Evolutionary conservation across 1,139 yeast species (phyloP), one percentile per base, ranked within the genome.

Genomic region (Suhomyces maxii): DNA sequence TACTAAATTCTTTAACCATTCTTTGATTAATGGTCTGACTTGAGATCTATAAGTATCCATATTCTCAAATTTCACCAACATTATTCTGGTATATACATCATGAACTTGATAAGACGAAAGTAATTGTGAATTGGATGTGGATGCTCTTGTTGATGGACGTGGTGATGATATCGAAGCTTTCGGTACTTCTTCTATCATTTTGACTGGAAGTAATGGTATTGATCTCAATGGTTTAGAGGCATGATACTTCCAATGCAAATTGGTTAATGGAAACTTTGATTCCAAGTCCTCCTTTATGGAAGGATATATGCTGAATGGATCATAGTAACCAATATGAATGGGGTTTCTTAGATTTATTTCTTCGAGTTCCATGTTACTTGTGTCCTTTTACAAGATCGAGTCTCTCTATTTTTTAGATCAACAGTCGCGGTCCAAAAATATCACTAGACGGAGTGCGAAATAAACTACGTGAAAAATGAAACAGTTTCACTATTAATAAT

Each of bases 11-110:
- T 73, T 71, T 33, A 88, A 70, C 99, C 99, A 93, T 58, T 87
- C 95, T 45, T 78, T 76, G 30, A 91, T 80, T 56, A 89, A 72
- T 1, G 95, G 95, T 40, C 99, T 77, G 0, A 86, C 90, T 55
- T 85, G 87, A 1, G 85, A 68, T 53, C 95, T 75, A 63, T 93
- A 93, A 2, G 80, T 80, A 13, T 91, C 98, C 35, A 83, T 65
- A 37, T 79, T 80, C 8, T 82, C 83, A 50, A 85, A 79, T 48
- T 79, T 78, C 7, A 93, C 76, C 50, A 91, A 78, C 72, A 91
- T 84, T 12, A 90, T 58, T 50, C 87, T 79, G 36, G 86, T 68
- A 54, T 84, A 83, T 0, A 85, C 83, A n/a, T 75, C 69, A 9
- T 34, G 42, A 14, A 9, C 38, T 26, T 42, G 39, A 37, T 42